A percentile compares a stretch with the other conserved stretches of the same genome.
Conservation (phyloP, 768 basidiomycete genomes). For the Serendipita sp. region DNA sequence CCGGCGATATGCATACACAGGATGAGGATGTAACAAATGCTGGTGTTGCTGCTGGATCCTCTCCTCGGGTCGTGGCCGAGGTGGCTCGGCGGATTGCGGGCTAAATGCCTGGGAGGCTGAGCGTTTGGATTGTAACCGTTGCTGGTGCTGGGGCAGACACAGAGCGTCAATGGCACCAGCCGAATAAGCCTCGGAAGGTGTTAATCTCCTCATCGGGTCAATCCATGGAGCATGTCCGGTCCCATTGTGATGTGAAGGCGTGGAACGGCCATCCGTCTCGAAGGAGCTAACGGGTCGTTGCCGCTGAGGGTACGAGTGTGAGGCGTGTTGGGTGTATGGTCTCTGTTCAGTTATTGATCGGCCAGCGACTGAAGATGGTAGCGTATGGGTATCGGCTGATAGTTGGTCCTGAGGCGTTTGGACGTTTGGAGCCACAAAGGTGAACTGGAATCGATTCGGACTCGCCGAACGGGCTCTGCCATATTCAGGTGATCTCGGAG, state of each 20-base stretch:
- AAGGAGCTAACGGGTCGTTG: neutral
- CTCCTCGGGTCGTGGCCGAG: neutral
- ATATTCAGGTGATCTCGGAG: neutral
- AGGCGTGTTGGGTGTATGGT: neutral
- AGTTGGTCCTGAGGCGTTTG: neutral
- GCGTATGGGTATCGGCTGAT: neutral
- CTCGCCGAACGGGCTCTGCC: slow-evolving; percentile 1
- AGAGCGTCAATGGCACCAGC: neutral
- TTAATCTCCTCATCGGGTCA: neutral
- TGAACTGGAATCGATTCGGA: slow-evolving; percentile 2
- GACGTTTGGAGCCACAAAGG: slow-evolving; percentile 1
- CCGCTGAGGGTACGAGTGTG: neutral
- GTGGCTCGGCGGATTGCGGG: slow-evolving; percentile 1
- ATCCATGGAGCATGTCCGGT: neutral
- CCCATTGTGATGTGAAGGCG: neutral
- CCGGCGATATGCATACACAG: neutral
- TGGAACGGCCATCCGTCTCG: neutral
- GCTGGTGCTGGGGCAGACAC: neutral
- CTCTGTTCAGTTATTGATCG: neutral
- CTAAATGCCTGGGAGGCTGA: slow-evolving; percentile 3
- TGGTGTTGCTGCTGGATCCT: neutral
- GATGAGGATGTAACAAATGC: neutral
- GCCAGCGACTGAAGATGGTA: slow-evolving; percentile 5
- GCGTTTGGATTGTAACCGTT: neutral
- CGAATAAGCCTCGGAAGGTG: neutral